Percentiles rank a stretch among this genome's conserved stretches.
Conservation (phyloP, 1,139 yeast species). For the Taphrina populina region DNA sequence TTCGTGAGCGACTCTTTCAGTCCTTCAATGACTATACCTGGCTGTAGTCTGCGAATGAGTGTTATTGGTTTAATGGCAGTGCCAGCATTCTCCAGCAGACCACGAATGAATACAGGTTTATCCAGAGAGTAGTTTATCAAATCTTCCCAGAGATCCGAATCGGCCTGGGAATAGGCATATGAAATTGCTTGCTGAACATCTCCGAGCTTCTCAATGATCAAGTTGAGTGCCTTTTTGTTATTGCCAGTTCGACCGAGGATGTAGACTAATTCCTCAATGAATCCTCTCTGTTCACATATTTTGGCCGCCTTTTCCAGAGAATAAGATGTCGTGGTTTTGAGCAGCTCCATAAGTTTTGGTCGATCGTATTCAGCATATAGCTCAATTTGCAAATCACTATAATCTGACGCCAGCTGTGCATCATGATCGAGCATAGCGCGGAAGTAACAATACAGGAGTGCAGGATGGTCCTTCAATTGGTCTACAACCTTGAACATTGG, state of each 20-base stretch:
- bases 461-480: slow-evolving; percentile 46
- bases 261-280: slow-evolving; percentile 72
- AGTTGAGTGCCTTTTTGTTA: slow-evolving; percentile 66
- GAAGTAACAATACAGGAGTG: slow-evolving; percentile 61
- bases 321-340: slow-evolving; percentile 57
- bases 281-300: slow-evolving; percentile 57
- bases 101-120: slow-evolving; percentile 71
- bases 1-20: slow-evolving; percentile 61
- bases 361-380: slow-evolving; percentile 65
- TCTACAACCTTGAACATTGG: slow-evolving; percentile 48
- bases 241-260: slow-evolving; percentile 82
- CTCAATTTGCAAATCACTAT: slow-evolving; percentile 65
- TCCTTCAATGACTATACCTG: slow-evolving; percentile 61
- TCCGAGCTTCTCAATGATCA: slow-evolving; percentile 71
- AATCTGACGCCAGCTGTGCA: slow-evolving; percentile 54
- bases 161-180: slow-evolving; percentile 73
- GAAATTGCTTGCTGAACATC: slow-evolving; percentile 80
- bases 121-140: slow-evolving; percentile 68
- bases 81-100: slow-evolving; percentile 63
- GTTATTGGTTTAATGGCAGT: slow-evolving; percentile 62
- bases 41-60: slow-evolving; percentile 65
- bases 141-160: slow-evolving; percentile 74
- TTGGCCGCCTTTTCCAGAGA: slow-evolving; percentile 68
- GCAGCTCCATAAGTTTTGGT: slow-evolving; percentile 55
- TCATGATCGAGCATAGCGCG: slow-evolving; percentile 59